Evolutionary conservation across 352 stramenopile genomes (phyloP), one percentile per base, ranked within the genome.

Genomic region (Pythium plurisporium): DNA sequence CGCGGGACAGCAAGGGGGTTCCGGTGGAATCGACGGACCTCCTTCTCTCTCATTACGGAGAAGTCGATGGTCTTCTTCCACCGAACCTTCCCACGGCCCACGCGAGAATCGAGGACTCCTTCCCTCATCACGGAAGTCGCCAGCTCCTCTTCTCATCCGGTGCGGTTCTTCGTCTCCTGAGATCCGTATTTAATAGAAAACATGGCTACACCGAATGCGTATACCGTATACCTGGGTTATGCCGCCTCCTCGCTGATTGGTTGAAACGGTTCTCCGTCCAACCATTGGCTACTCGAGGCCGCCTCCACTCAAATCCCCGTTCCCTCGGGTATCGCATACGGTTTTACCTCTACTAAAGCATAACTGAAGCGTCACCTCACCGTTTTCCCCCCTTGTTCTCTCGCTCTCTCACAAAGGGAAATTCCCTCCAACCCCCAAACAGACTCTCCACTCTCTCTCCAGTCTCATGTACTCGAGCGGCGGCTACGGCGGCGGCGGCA

Each of bases 381-480:
- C 44, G 8, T 48, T 25, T 45, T 23, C 23, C 27, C 20, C 15
- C 33, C 10, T 46, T 1, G n/a, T 57, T 36, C 27, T 29, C 29
- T 45, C n/a, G n/a, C n/a, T 48, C 33, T 40, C 26, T 46, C 43
- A 45, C 29, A 52, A 55, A 42, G 40, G 34, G 44, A 62, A 62
- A 62, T 20, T 31, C 48, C 46, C 30, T 30, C 37, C 42, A 46
- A 20, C 37, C 29, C 12, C 44, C 23, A 50, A 40, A 17, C 11
- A 40, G 19, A n/a, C n/a, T n/a, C n/a, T n/a, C n/a, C n/a, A n/a
- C n/a, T n/a, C n/a, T n/a, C 33, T 7, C 34, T 6, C 11, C 34
- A 59, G 31, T 10, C 44, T 1, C 23, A 87, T 88, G 78, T 88
- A 87, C 75, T 73, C 76, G 45, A 73, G 76, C 64, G 40, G 53